These are phyloP conservation scores for Ustanciosporium gigantosporum DNA, from an alignment of 1,284 basidiomycete genomes.

Conservation along the genomic window DNA sequence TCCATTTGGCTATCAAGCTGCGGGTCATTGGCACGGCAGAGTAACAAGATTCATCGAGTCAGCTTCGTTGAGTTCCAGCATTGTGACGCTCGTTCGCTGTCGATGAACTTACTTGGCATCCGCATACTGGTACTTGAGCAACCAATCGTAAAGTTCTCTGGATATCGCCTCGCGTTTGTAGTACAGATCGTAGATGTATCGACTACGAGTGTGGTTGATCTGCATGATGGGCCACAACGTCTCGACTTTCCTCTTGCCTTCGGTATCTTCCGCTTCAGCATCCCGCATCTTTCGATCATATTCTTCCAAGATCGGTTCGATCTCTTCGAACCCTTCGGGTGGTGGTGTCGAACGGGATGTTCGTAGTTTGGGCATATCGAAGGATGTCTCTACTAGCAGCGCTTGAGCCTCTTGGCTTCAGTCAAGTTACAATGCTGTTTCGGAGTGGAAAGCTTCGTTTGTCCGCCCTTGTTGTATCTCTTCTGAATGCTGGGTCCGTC, in stretches of 20 bases:
- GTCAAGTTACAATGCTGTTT: too few species aligned
- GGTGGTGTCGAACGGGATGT: conserved; percentile 92
- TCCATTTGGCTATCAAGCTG: conserved; percentile 98
- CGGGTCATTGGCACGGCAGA: too few species aligned
- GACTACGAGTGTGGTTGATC: conserved; percentile 81
- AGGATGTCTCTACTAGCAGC: too few species aligned
- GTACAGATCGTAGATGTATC: conserved; percentile 98
- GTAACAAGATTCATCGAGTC: too few species aligned
- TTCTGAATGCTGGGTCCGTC: too few species aligned
- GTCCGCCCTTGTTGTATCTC: too few species aligned
- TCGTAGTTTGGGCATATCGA: conserved; percentile 88
- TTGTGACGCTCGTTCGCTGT: neutral
- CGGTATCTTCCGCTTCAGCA: conserved; percentile 88
- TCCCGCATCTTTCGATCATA: conserved; percentile 60
- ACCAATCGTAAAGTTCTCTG: conserved; percentile 94
- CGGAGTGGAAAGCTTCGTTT: too few species aligned
- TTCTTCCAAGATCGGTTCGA: conserved; percentile 67
- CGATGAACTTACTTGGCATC: conserved; percentile 80
- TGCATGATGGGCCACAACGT: conserved; percentile 99
- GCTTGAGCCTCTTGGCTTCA: too few species aligned
- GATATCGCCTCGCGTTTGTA: conserved; percentile 97
- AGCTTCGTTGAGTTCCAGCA: too few species aligned
- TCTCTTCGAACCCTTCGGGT: conserved; percentile 96
- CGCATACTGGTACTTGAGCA: conserved; percentile 94
- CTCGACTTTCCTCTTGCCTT: conserved; percentile 95